These are phyloP conservation scores for Peronospora farinosa DNA, from an alignment of 352 stramenopile species.

Conservation along the genomic window DNA sequence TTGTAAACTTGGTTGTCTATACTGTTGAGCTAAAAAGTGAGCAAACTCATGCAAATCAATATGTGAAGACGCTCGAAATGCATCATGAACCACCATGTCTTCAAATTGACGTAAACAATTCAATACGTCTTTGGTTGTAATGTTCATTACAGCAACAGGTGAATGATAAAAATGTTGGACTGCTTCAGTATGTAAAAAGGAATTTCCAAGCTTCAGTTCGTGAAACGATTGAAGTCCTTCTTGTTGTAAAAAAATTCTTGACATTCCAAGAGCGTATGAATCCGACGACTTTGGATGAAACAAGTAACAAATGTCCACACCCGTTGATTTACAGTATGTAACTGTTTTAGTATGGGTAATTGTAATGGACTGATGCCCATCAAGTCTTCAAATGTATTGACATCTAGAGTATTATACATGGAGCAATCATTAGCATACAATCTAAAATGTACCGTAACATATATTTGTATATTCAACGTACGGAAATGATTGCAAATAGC, in stretches of 20 bases:
- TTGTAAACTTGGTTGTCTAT: conserved; percentile 49
- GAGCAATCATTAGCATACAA: not conserved
- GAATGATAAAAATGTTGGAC: conserved; percentile 63
- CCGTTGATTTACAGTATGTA: conserved; percentile 63
- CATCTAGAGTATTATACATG: conserved; percentile 22
- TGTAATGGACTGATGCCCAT: conserved; percentile 38
- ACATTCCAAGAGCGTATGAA: conserved; percentile 75
- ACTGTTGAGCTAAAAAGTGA: conserved; percentile 65
- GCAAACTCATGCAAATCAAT: conserved; percentile 69
- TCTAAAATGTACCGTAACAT: not conserved
- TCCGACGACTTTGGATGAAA: conserved; percentile 59
- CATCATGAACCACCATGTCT: conserved; percentile 52
- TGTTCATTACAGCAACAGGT: conserved; percentile 35
- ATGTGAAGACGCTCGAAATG: conserved; percentile 46
- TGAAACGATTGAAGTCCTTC: conserved; percentile 58
- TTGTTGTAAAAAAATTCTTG: conserved; percentile 50
- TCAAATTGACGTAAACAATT: conserved; percentile 60
- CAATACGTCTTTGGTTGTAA: conserved; percentile 72
- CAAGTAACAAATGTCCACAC: conserved; percentile 79
- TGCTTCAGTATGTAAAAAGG: conserved; percentile 72
- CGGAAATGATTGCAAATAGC: conserved; percentile 63
- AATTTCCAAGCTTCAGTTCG: conserved; percentile 73
- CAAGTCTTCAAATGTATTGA: conserved; percentile 49
- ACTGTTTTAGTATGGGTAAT: conserved; percentile 41
- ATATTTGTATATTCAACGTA: too few relatives aligned